Evolutionary conservation across 441 rosid genomes (phyloP), one percentile per base, ranked within the genome.

Genomic region (Populus tomentosa): DNA sequence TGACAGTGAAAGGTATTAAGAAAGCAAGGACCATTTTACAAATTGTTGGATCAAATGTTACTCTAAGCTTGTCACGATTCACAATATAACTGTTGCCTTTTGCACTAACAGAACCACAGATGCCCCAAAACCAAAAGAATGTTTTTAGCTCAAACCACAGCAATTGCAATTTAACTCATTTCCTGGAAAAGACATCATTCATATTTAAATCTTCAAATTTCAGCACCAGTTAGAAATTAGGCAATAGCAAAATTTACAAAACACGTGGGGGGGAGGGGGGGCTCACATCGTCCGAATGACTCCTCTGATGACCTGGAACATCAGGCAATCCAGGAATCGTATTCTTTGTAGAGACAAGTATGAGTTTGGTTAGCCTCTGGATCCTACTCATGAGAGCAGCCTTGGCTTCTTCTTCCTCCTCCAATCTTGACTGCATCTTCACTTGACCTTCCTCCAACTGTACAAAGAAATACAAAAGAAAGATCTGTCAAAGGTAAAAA

Each of bases 381-480:
- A 97, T 97, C 86, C 99, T 90, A 85, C 98, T 97, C 98, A 97
- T 91, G 46, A 97, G 90, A 85, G 99, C 99, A 83, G 96, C 97
- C 87, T 97, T 97, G 81, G 98, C 99, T 88, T 97, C 99, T 86
- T 97, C 99, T 86, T 97, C 99, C 82, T 97, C 99, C 87, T 97
- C 99, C 85, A 97, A 84, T 85, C 99, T 89, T 46, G 99, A 91
- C 77, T 92, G 99, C 99, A 97, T 93, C 89, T 94, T 97, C 85
- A 94, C 97, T 87, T 97, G 99, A 82, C 97, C 98, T 87, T 94
- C 98, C 86, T 97, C 98, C 87, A 97, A 82, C 99, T 97, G 80
- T 80, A 72, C 59, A 67, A 77, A 36, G 28, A 78, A 77, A 56
- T 79, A 76, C 5, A 70, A 28, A 4, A 13, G 62, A 7, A 77